Conservation (phyloP, 768 basidiomycete species). For the Pulveroboletus frians region DNA sequence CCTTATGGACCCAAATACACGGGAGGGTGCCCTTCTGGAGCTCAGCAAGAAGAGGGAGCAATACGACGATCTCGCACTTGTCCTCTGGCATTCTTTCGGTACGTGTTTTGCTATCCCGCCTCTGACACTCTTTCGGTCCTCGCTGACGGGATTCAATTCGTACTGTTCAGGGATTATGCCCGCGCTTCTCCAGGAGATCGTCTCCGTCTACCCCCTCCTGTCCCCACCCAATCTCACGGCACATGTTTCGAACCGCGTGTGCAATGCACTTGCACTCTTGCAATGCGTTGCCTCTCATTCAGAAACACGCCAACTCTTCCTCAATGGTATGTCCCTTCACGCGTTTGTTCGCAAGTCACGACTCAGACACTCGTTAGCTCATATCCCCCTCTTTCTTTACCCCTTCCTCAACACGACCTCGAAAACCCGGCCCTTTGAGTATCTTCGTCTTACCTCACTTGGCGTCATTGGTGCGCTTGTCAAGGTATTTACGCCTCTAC, state of each 20-base stretch:
- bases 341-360: not conserved
- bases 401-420: constrained; percentile 98
- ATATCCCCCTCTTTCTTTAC: constrained; percentile 92
- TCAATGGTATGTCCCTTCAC: constrained; percentile 60
- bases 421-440: constrained; percentile 99
- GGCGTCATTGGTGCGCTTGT: constrained; percentile 98
- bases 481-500: constrained; percentile 54
- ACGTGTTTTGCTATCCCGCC: constrained; percentile 14
- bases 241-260: constrained; percentile 96
- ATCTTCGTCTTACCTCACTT: constrained; percentile 96
- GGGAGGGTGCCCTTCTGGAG: constrained; percentile 89
- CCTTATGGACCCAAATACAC: constrained; percentile 71
- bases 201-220: constrained; percentile 94
- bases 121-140: not conserved
- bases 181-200: constrained; percentile 93
- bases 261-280: constrained; percentile 94
- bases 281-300: constrained; percentile 98
- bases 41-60: constrained; percentile 98
- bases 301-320: constrained; percentile 91
- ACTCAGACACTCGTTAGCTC: constrained; percentile 50
- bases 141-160: not conserved
- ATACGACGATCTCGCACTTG: constrained; percentile 95
- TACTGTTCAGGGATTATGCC: constrained; percentile 83
- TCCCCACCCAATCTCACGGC: constrained; percentile 95
- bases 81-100: constrained; percentile 99